These are phyloP conservation scores for Byssochlamys sp. DNA, from an alignment of 2,329 filamentous ascomycete species.

Conservation along the genomic window DNA sequence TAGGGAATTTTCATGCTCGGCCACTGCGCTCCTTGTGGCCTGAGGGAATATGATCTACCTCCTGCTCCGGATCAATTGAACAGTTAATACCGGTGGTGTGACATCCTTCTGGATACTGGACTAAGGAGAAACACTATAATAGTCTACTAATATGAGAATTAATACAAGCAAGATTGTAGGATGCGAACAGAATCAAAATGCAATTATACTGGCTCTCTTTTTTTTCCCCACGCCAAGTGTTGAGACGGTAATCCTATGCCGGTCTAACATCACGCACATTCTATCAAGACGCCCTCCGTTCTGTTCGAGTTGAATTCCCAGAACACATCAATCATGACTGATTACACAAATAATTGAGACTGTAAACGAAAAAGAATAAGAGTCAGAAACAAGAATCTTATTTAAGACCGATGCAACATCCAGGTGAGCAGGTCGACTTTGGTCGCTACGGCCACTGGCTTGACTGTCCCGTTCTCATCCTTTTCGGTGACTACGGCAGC, in stretches of 20 bases:
- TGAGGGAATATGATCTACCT: too few species aligned
- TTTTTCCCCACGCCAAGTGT: not conserved
- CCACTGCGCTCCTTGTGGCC: too few species aligned
- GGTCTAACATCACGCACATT: not conserved
- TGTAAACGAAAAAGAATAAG: not conserved
- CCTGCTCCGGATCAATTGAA: too few species aligned
- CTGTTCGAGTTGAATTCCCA: not conserved
- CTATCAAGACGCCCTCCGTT: not conserved
- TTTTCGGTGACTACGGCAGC: slow-evolving; percentile 87
- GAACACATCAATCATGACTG: not conserved
- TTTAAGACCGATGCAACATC: slow-evolving; percentile 50
- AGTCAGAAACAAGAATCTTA: not conserved
- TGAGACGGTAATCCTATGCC: not conserved
- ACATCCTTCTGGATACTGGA: too few species aligned
- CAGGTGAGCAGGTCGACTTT: slow-evolving; percentile 93
- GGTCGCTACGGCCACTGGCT: slow-evolving; percentile 81
- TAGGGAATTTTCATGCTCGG: not conserved
- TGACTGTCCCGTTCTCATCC: slow-evolving; percentile 50
- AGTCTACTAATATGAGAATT: not conserved
- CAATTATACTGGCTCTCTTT: not conserved
- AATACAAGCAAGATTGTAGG: not conserved
- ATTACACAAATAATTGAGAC: not conserved
- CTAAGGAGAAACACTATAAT: not conserved
- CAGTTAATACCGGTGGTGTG: too few species aligned
- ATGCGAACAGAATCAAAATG: not conserved